Evolutionary conservation across 768 basidiomycete genomes (phyloP).

Genomic region (Pleurotus eryngii): DNA sequence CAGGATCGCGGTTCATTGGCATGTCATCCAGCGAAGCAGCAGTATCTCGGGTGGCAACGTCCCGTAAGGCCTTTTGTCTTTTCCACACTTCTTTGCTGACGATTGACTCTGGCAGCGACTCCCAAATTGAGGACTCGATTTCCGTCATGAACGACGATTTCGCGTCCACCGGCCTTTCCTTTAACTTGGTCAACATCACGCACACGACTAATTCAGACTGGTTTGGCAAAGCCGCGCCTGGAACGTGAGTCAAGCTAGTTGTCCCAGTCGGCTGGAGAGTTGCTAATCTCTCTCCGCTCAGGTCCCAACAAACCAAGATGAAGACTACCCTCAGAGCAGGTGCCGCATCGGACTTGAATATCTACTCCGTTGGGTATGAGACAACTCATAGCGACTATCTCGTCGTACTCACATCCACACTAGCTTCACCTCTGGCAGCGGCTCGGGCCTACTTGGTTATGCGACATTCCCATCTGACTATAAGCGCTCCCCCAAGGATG

Average conservation of each 20-base stretch:
- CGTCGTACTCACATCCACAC: background rate
- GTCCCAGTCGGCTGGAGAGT: background rate
- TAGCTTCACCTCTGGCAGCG: conserved; percentile 35
- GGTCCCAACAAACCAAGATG: conserved; percentile 41
- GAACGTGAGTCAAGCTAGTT: conserved; percentile 2
- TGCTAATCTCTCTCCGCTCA: background rate
- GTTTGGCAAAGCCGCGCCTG: conserved; percentile 42
- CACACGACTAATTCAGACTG: conserved; percentile 43
- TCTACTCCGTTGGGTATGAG: conserved; percentile 48
- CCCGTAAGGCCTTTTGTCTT: conserved; percentile 27
- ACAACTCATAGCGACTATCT: background rate
- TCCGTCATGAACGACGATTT: conserved; percentile 42
- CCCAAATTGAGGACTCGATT: conserved; percentile 35
- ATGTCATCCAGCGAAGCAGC: conserved; percentile 29
- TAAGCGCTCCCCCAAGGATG: conserved; percentile 35
- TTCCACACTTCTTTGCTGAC: background rate
- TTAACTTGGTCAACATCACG: conserved; percentile 23
- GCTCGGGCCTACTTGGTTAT: conserved; percentile 48
- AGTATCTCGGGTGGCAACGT: conserved; percentile 37
- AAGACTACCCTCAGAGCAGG: conserved; percentile 44
- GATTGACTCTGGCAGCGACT: conserved; percentile 23
- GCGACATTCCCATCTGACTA: conserved; percentile 50
- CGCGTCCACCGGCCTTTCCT: conserved; percentile 31
- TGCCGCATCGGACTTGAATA: conserved; percentile 36
- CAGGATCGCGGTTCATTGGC: conserved; percentile 25